Percentiles rank a stretch among this genome's conserved stretches.
Evolutionary conservation across 352 stramenopile species (phyloP).

Genomic region (Saprolegnia parasitica): DNA sequence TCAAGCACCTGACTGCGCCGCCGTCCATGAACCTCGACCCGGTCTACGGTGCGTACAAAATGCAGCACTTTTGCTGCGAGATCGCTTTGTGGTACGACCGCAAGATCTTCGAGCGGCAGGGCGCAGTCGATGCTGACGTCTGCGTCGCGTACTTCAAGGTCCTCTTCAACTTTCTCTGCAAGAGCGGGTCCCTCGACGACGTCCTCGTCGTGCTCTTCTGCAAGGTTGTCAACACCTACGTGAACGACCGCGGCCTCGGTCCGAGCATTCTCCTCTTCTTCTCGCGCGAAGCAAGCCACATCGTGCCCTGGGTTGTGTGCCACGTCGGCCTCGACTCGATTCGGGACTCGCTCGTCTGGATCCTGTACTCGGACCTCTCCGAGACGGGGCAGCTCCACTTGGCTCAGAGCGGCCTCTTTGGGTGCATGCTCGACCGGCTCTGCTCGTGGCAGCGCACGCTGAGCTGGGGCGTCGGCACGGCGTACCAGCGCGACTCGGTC

Average conservation of each 20-base stretch:
- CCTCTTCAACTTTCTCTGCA: conserved; percentile 79
- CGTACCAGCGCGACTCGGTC: conserved; percentile 81
- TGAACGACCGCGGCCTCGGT: conserved; percentile 64
- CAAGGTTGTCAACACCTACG: conserved; percentile 82
- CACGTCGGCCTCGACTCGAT: conserved; percentile 84
- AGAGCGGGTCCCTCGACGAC: conserved; percentile 56
- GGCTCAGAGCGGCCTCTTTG: conserved; percentile 63
- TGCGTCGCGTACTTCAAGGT: conserved; percentile 71
- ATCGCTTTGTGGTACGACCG: conserved; percentile 68
- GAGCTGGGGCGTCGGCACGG: conserved; percentile 74
- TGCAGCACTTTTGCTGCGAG: conserved; percentile 83
- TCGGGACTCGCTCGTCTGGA: conserved; percentile 74
- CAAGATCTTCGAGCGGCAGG: conserved; percentile 67
- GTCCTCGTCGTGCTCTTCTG: conserved; percentile 80
- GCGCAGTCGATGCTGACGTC: conserved; percentile 46
- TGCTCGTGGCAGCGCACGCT: conserved; percentile 79
- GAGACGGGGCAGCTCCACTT: conserved; percentile 56
- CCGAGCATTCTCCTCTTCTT: conserved; percentile 64
- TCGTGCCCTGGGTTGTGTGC: conserved; percentile 69
- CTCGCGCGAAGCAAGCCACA: conserved; percentile 55
- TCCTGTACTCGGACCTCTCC: conserved; percentile 81
- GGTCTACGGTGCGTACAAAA: conserved; percentile 75
- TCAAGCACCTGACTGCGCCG: conserved; percentile 58
- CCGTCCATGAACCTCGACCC: conserved; percentile 41
- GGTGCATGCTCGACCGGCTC: conserved; percentile 67